Base-by-base conservation (phyloP, 192 early-diverging fungal species). In the Irineochytrium annulatum region DNA sequence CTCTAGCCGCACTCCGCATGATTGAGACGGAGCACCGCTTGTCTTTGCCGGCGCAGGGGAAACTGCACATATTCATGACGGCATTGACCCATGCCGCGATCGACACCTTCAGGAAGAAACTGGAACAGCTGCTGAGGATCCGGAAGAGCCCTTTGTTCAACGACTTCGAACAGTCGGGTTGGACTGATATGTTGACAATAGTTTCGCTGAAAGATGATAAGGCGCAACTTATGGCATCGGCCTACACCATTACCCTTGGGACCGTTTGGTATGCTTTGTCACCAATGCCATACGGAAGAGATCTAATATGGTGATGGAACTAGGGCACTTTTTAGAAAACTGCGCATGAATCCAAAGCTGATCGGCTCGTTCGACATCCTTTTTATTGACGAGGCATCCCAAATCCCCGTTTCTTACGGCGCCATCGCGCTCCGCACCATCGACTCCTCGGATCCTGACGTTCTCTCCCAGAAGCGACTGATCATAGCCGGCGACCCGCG, bases 381-480 rank as follows among this genome's bases (percentile, higher is more conserved):
- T 16, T 43, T 74, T 28, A 68, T 74, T 31, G 73, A 74, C 41
- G 73, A 74, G 43, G 73, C 52, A 16, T 54, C 45, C 17, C 73
- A 74, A 31, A 61, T 74, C 52, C 53, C 70, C 16, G 41, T 66
- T 5, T 34, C 59, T 16, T 59, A 74, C 11, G 63, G 63, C 1
- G 49, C 69, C 6, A 62, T 74, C 22, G 59, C 69, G 11, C 54
- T 74, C 22, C 29, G 39, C 19, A 52, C 59, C 0, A 34, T 73
- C 14, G 33, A 56, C 34, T 16, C 29, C 20, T 2, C 1, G 4
- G 39, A 59, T 58, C n/a, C n/a, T n/a, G n/a, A n/a, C n/a, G n/a
- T n/a, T n/a, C 19, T 29, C n/a, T 16, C 13, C 3, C 29, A 3
- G n/a, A 72, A 72, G 29, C 39, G 62, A 14, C 16, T 74, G 30